Percentiles rank a stretch among this genome's conserved stretches.
These are phyloP conservation scores for Tetraselmis chui DNA, from an alignment of 139 green algal species.

Conservation along the genomic window DNA sequence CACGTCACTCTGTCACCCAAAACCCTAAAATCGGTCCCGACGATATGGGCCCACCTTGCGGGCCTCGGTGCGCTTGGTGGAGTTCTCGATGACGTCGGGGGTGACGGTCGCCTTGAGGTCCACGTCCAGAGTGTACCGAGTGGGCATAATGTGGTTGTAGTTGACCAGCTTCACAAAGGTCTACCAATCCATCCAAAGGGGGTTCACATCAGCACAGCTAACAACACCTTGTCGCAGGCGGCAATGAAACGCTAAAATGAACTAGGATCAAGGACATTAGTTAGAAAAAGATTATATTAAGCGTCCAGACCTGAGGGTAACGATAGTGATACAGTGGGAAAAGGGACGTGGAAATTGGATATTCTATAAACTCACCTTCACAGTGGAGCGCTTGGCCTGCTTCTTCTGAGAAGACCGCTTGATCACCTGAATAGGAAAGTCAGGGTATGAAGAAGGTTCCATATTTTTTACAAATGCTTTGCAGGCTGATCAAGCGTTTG, in stretches of 20 bases:
- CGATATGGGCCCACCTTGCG: conserved; percentile 56
- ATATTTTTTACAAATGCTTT: not conserved
- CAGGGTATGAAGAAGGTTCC: too few relatives aligned
- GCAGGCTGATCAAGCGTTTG: not conserved
- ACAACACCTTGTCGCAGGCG: not conserved
- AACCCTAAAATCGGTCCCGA: not conserved
- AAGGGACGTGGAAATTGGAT: not conserved
- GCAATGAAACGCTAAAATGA: not conserved
- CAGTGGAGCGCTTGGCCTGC: conserved; percentile 59
- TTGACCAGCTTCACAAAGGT: conserved; percentile 98
- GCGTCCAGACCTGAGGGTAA: too few relatives aligned
- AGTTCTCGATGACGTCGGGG: conserved; percentile 76
- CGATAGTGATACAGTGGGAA: too few relatives aligned
- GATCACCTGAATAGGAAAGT: conserved; percentile 63
- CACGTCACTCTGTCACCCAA: not conserved
- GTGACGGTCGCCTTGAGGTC: conserved; percentile 89
- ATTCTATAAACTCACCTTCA: conserved; percentile 37
- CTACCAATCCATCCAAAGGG: conserved; percentile 40
- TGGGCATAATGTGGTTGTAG: conserved; percentile 99
- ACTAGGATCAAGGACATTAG: conserved; percentile 38
- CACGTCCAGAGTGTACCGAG: conserved; percentile 95
- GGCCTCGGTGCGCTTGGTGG: conserved; percentile 80
- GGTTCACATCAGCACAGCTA: conserved; percentile 6
- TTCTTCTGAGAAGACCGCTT: conserved; percentile 61
- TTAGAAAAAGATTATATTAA: too few relatives aligned